phyloP scores from a whole-genome alignment of 2,329 filamentous ascomycete genomes.

The Madurella fahalii region DNA sequence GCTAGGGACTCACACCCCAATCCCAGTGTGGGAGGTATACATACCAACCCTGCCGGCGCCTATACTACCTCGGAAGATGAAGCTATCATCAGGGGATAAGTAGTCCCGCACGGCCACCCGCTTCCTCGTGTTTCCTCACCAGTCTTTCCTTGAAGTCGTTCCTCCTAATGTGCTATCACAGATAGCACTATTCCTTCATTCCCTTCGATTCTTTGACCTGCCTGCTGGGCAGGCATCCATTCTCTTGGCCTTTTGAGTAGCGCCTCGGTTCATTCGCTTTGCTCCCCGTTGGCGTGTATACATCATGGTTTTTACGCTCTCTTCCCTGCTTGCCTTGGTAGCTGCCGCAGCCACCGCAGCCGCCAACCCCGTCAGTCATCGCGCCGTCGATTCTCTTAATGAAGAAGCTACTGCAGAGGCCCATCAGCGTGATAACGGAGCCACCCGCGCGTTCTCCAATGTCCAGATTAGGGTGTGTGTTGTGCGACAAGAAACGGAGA shows the following conservation, averaged over 20 bases:
- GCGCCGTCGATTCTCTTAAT: conserved; percentile 41
- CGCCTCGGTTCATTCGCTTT: conserved; percentile 1
- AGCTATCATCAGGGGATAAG: conserved; percentile 18
- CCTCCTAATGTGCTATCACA: conserved; percentile 17
- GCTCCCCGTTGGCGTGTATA: conserved; percentile 1
- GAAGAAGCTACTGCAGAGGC: conserved; percentile 42
- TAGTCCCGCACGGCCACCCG: conserved; percentile 7
- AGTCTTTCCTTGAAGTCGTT: conserved; percentile 7
- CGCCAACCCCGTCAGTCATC: conserved; percentile 29
- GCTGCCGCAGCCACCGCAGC: conserved; percentile 28
- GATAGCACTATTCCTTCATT: conserved; percentile 24
- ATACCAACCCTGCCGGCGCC: conserved; percentile 6
- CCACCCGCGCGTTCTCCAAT: conserved; percentile 41
- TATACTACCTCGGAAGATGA: conserved; percentile 4
- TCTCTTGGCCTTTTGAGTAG: conserved; percentile 19
- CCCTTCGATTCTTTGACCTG: conserved; percentile 20
- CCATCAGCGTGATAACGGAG: conserved; percentile 41
- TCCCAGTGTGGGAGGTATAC: not conserved
- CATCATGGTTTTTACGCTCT: conserved; percentile 25
- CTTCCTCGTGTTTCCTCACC: conserved; percentile 3
- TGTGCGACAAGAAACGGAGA: not conserved
- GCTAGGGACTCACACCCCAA: not conserved
- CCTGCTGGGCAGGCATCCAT: conserved; percentile 34
- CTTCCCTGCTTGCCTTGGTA: conserved; percentile 28
- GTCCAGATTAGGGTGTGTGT: conserved; percentile 37